phyloP scores from a whole-genome alignment of 1,139 yeast species.

The Arxiozyma bovina region DNA sequence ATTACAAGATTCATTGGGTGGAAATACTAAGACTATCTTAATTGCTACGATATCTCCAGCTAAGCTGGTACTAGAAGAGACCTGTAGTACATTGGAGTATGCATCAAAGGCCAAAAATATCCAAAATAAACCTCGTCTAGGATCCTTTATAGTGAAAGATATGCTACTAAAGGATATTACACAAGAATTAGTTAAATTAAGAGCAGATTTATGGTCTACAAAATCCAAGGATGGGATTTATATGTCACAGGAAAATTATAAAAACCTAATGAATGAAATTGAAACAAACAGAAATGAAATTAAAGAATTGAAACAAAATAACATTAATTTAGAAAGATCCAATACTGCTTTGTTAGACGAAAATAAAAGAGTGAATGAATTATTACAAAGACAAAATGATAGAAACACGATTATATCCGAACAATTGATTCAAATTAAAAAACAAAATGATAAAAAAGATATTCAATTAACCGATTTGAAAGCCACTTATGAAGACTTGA shows the following conservation, averaged over 20 bases:
- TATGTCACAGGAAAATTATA: conserved; percentile 51
- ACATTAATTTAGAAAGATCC: conserved; percentile 33
- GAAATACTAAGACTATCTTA: conserved; percentile 55
- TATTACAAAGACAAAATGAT: conserved; percentile 22
- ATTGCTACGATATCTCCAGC: conserved; percentile 66
- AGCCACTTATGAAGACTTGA: conserved; percentile 27
- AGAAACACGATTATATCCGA: background rate
- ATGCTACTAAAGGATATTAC: conserved; percentile 50
- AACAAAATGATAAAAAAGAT: background rate
- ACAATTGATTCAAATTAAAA: background rate
- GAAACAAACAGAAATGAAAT: conserved; percentile 40
- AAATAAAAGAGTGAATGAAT: conserved; percentile 26
- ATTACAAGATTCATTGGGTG: conserved; percentile 59
- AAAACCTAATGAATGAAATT: conserved; percentile 39
- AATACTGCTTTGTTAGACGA: conserved; percentile 23
- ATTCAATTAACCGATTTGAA: conserved; percentile 31
- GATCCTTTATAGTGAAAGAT: conserved; percentile 41
- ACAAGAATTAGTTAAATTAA: conserved; percentile 46
- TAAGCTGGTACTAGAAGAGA: conserved; percentile 50
- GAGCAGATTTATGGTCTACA: conserved; percentile 52
- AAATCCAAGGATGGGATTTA: conserved; percentile 55
- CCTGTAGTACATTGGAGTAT: conserved; percentile 55
- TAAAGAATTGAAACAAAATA: conserved; percentile 35
- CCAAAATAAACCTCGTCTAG: conserved; percentile 51
- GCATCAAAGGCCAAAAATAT: conserved; percentile 60